Percentiles rank a stretch among this genome's conserved stretches.
Conservation (phyloP, 2,329 filamentous ascomycete genomes). For the Ascochyta viciae-villosae region DNA sequence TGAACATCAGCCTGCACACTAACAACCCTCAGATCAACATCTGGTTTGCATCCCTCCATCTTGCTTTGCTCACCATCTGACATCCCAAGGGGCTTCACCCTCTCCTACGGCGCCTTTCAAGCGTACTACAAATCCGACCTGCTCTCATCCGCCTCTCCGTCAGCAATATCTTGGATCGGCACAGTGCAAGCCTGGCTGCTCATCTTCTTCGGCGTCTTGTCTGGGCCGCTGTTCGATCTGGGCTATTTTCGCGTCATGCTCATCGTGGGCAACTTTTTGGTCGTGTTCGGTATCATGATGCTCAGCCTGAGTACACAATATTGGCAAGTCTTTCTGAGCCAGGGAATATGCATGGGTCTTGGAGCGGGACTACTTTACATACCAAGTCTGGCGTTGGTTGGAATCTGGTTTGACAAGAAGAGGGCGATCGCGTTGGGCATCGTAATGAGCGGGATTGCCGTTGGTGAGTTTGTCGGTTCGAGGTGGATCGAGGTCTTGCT, state of each 20-base stretch:
- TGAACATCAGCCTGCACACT: not conserved
- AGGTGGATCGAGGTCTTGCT: not conserved
- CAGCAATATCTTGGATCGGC: conserved; percentile 56
- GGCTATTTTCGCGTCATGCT: conserved; percentile 56
- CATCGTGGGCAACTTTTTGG: conserved; percentile 56
- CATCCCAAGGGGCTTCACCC: conserved; percentile 48
- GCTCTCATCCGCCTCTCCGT: conserved; percentile 44
- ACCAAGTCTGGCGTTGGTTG: conserved; percentile 46
- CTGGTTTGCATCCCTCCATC: conserved; percentile 29
- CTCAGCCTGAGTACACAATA: conserved; percentile 62
- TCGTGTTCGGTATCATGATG: conserved; percentile 70
- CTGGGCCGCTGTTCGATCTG: conserved; percentile 57
- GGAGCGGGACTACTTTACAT: conserved; percentile 48
- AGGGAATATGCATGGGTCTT: conserved; percentile 59
- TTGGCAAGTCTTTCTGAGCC: conserved; percentile 62
- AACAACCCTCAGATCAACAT: conserved; percentile 38
- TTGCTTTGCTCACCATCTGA: not conserved
- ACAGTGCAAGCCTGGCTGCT: conserved; percentile 56
- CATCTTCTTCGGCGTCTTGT: conserved; percentile 60
- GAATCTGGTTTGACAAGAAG: conserved; percentile 46
- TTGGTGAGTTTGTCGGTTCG: conserved; percentile 34
- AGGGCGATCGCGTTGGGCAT: conserved; percentile 45
- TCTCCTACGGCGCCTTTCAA: conserved; percentile 54
- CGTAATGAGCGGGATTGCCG: conserved; percentile 49
- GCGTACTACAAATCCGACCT: conserved; percentile 54